Conservation (phyloP, 116 monocot genomes). For the Cymodocea nodosa region DNA sequence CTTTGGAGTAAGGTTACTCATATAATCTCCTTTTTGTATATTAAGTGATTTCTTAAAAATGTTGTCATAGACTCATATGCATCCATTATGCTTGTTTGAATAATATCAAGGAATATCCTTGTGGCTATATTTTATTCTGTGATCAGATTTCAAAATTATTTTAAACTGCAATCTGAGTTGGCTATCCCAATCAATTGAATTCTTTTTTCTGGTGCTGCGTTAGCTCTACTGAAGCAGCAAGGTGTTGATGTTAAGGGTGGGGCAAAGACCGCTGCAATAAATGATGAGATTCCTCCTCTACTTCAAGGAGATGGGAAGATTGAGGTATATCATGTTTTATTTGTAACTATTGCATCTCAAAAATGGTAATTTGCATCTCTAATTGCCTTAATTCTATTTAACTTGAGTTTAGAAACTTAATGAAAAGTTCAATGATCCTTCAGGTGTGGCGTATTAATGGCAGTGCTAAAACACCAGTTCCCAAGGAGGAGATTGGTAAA, state of each 20-base stretch:
- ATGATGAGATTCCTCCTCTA: slow-evolving; percentile 78
- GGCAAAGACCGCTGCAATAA: slow-evolving; percentile 53
- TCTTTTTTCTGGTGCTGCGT: neutral
- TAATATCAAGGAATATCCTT: too few relatives aligned
- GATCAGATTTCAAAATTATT: too few relatives aligned
- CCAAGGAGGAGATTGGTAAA: slow-evolving; percentile 80
- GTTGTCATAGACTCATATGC: too few relatives aligned
- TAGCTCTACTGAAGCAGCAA: slow-evolving; percentile 89
- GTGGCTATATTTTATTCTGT: too few relatives aligned
- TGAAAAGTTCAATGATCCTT: neutral
- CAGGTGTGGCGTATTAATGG: slow-evolving; percentile 93
- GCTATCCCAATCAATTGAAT: neutral
- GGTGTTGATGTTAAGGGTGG: slow-evolving; percentile 86
- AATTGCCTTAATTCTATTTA: too few relatives aligned
- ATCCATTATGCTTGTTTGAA: too few relatives aligned
- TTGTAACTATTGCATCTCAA: too few relatives aligned
- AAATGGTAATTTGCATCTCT: too few relatives aligned
- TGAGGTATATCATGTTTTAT: slow-evolving; percentile 26
- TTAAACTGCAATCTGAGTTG: neutral
- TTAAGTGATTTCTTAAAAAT: too few relatives aligned
- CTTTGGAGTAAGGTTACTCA: too few relatives aligned
- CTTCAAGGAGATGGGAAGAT: slow-evolving; percentile 68
- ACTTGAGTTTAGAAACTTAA: neutral
- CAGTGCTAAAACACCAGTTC: slow-evolving; percentile 68
- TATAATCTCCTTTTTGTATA: too few relatives aligned